phyloP scores from a whole-genome alignment of 345 rosid genomes.

The Euphorbia pulcherrima region DNA sequence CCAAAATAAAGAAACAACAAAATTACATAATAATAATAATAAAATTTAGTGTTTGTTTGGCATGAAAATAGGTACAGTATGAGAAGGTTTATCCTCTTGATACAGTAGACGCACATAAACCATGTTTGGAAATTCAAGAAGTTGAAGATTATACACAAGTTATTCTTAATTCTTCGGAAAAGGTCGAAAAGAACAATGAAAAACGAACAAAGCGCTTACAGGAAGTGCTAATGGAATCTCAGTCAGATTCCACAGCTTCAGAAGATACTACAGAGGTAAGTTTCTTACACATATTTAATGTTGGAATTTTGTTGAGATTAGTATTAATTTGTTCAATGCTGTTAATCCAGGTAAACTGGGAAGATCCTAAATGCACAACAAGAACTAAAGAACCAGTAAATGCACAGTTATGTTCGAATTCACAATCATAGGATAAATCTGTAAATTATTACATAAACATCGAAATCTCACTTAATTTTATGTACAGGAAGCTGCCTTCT shows the following conservation, averaged over 20 bases:
- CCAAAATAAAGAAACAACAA: not conserved
- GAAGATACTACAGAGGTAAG: constrained; percentile 43
- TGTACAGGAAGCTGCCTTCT: constrained; percentile 36
- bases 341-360: constrained; percentile 34
- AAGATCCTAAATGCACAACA: constrained; percentile 8
- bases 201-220: constrained; percentile 38
- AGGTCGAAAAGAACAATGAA: constrained; percentile 19
- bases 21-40: not conserved
- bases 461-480: not conserved
- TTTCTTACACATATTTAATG: not conserved
- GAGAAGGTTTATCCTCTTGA: constrained; percentile 45
- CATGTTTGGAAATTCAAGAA: constrained; percentile 17
- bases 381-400: constrained; percentile 7
- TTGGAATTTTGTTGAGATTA: not conserved
- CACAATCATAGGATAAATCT: not conserved
- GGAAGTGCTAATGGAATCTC: constrained; percentile 58
- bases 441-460: not conserved
- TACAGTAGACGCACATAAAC: constrained; percentile 5
- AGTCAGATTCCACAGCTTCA: constrained; percentile 43
- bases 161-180: constrained; percentile 22
- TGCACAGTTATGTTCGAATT: constrained; percentile 32
- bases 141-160: constrained; percentile 10
- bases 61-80: constrained; percentile 31
- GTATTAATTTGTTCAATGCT: not conserved
- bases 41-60: not conserved